Percentiles rank a stretch among this genome's conserved stretches.
phyloP scores from a whole-genome alignment of 179 eudicot genomes.

The Heliamphora pulchella region DNA sequence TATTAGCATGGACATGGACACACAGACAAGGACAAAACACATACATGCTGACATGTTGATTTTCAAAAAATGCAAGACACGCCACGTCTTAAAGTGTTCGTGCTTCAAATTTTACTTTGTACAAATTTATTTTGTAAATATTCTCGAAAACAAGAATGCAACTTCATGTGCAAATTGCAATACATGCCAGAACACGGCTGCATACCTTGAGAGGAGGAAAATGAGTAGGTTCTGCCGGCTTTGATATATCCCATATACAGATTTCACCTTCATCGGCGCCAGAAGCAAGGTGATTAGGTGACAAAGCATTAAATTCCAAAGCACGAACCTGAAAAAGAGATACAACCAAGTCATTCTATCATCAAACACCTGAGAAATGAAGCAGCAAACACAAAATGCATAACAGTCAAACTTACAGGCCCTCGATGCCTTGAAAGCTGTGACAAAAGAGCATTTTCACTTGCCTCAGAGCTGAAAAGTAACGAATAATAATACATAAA shows the following conservation, averaged over 20 bases:
- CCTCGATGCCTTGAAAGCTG: slow-evolving; percentile 78
- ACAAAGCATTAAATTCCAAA: slow-evolving; percentile 65
- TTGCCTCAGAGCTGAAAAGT: slow-evolving; percentile 47
- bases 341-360: slow-evolving; percentile 5
- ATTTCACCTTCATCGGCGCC: slow-evolving; percentile 99
- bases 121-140: neutral
- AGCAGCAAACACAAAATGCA: neutral
- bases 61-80: no score
- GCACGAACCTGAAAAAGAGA: slow-evolving; percentile 70
- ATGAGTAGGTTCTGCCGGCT: slow-evolving; percentile 62
- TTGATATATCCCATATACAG: slow-evolving; percentile 84
- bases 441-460: slow-evolving; percentile 47
- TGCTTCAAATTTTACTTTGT: neutral
- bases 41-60: no score
- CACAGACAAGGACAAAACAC: no score
- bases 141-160: neutral
- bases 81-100: no score
- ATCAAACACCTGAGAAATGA: slow-evolving; percentile 13
- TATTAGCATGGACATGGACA: no score
- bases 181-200: slow-evolving; percentile 2
- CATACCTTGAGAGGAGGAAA: slow-evolving; percentile 80
- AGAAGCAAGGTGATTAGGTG: slow-evolving; percentile 80
- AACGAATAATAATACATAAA: slow-evolving; percentile 5
- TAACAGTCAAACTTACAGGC: slow-evolving; percentile 53
- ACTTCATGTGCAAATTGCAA: neutral